A percentile compares a stretch with the other conserved stretches of the same genome.
Conservation (phyloP, 805 yeast species). For the Candida nanaspora region DNA sequence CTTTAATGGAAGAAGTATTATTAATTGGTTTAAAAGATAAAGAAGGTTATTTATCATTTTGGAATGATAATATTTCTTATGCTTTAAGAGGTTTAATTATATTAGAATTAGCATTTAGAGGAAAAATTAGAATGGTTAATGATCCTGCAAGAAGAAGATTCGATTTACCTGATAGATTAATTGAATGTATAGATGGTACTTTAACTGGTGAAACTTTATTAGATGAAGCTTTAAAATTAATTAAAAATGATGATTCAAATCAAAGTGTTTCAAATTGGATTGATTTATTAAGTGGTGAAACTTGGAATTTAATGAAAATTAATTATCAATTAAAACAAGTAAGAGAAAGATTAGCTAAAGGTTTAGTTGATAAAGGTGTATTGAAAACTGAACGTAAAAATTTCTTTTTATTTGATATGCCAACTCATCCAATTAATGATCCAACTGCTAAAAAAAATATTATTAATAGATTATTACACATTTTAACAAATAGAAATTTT, state of each 20-base stretch:
- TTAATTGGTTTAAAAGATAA: constrained; percentile 90
- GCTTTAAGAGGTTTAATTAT: constrained; percentile 92
- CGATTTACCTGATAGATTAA: constrained; percentile 78
- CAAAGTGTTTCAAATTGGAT: constrained; percentile 86
- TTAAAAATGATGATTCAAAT: constrained; percentile 76
- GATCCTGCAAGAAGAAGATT: constrained; percentile 89
- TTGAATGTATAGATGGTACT: constrained; percentile 78
- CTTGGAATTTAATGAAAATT: constrained; percentile 94
- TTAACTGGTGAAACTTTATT: constrained; percentile 92
- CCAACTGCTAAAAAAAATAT: constrained; percentile 76
- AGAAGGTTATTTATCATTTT: constrained; percentile 93
- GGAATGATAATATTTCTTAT: constrained; percentile 97
- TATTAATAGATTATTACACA: constrained; percentile 59
- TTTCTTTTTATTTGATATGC: constrained; percentile 94
- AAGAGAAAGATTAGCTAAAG: constrained; percentile 92
- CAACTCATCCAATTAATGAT: constrained; percentile 95
- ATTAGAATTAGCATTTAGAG: constrained; percentile 86
- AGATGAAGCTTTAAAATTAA: constrained; percentile 87
- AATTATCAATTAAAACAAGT: constrained; percentile 96
- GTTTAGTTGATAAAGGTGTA: constrained; percentile 94
- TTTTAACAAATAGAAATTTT: constrained; percentile 68
- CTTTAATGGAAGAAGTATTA: constrained; percentile 94
- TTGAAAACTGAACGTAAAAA: constrained; percentile 93
- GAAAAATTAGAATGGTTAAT: constrained; percentile 79
- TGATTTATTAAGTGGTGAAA: constrained; percentile 88